These are phyloP conservation scores for Chytriomyces confervae DNA, from an alignment of 192 early-diverging fungal species.

Conservation along the genomic window DNA sequence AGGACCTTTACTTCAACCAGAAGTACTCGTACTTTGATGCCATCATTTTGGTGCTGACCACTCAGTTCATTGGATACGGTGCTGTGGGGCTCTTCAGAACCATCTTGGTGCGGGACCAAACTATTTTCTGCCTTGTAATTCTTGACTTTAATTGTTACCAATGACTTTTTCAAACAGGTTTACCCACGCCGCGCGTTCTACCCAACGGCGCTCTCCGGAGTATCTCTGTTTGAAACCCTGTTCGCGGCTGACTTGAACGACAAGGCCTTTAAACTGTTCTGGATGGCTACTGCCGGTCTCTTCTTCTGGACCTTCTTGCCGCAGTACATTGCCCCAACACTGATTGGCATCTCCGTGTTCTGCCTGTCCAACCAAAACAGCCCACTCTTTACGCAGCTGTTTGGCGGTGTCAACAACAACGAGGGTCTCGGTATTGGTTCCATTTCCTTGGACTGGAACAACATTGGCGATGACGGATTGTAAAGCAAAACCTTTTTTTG, in stretches of 20 bases:
- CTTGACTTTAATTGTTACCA: too few species aligned
- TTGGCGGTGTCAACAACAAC: slow-evolving; percentile 34
- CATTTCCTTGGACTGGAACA: slow-evolving; percentile 33
- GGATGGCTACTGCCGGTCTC: slow-evolving; percentile 50
- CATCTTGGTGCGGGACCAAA: slow-evolving; percentile 60
- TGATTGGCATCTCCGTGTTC: slow-evolving; percentile 14
- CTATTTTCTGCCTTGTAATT: too few species aligned
- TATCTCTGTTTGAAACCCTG: slow-evolving; percentile 78
- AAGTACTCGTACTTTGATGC: slow-evolving; percentile 53
- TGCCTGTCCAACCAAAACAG: slow-evolving; percentile 1
- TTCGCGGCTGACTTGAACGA: slow-evolving; percentile 53
- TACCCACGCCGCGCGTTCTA: slow-evolving; percentile 82
- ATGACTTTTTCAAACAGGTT: slow-evolving; percentile 43
- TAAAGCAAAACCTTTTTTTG: slow-evolving; percentile 63
- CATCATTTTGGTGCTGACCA: slow-evolving; percentile 43
- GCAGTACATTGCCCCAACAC: slow-evolving; percentile 45
- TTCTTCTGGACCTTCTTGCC: slow-evolving; percentile 62
- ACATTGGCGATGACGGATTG: slow-evolving; percentile 64
- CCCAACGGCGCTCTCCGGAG: slow-evolving; percentile 74
- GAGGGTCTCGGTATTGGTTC: slow-evolving; percentile 17
- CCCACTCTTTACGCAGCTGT: slow-evolving; percentile 8
- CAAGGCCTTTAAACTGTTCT: slow-evolving; percentile 58
- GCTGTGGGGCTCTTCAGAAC: slow-evolving; percentile 70
- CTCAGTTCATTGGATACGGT: slow-evolving; percentile 59
- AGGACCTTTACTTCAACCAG: slow-evolving; percentile 36